Evolutionary conservation across 78 protist genomes (phyloP).

Genomic region (Dictyostelium brefeldianum): DNA sequence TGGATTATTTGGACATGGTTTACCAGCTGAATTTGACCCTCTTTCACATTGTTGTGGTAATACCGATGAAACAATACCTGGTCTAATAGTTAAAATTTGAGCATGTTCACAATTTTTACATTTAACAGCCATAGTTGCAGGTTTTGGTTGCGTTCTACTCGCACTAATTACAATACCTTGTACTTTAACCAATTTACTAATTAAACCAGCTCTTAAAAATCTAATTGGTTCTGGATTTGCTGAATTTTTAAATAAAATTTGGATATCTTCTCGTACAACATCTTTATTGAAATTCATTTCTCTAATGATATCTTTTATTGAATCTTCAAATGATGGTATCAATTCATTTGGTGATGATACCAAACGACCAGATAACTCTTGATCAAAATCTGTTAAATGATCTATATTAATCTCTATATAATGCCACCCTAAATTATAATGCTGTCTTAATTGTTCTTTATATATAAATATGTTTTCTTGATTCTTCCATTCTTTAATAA

Average conservation of each 20-base stretch:
- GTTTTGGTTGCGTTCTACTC: slow-evolving; percentile 86
- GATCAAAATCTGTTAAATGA: slow-evolving; percentile 66
- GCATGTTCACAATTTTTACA: slow-evolving; percentile 86
- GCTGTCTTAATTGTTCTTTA: slow-evolving; percentile 65
- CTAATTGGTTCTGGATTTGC: slow-evolving; percentile 84
- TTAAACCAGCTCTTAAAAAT: slow-evolving; percentile 62
- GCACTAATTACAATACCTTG: slow-evolving; percentile 96
- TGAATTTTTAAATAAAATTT: slow-evolving; percentile 74
- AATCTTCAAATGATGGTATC: slow-evolving; percentile 45
- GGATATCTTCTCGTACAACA: slow-evolving; percentile 52
- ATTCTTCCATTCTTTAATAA: slow-evolving; percentile 59
- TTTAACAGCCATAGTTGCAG: slow-evolving; percentile 49
- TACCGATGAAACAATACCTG: slow-evolving; percentile 87
- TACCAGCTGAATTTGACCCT: not conserved
- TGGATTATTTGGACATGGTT: slow-evolving; percentile 93
- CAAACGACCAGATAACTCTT: slow-evolving; percentile 14
- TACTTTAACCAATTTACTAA: slow-evolving; percentile 87
- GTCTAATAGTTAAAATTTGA: slow-evolving; percentile 16
- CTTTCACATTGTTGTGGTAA: slow-evolving; percentile 91
- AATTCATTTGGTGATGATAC: slow-evolving; percentile 45
- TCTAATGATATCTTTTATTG: slow-evolving; percentile 32
- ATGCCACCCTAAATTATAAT: slow-evolving; percentile 28
- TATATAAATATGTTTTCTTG: slow-evolving; percentile 60
- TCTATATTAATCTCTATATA: slow-evolving; percentile 71
- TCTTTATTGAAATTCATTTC: slow-evolving; percentile 33